Percentiles rank a stretch among this genome's conserved stretches.
These are phyloP conservation scores for Incumbomyces delicatus DNA, from an alignment of 2,329 filamentous ascomycete genomes.

Conservation along the genomic window DNA sequence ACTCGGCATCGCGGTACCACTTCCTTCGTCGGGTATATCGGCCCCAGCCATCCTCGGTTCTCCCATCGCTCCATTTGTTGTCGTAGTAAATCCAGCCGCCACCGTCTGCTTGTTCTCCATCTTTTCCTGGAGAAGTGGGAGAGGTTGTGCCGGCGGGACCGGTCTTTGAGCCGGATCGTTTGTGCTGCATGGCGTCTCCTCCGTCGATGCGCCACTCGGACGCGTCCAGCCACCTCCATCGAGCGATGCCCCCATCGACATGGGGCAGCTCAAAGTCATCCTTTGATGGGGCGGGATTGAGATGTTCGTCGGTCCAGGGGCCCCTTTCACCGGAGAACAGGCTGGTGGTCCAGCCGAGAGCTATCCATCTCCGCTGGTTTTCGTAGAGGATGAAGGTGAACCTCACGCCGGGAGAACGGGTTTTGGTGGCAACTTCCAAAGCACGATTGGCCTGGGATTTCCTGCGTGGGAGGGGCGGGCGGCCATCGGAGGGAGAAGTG, in stretches of 20 bases:
- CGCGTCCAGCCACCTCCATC: constrained; percentile 74
- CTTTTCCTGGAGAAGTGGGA: constrained; percentile 37
- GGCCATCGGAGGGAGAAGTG: constrained; percentile 25
- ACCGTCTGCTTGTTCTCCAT: constrained; percentile 38
- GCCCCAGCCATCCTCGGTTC: constrained; percentile 84
- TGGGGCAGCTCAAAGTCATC: constrained; percentile 62
- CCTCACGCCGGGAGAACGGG: constrained; percentile 55
- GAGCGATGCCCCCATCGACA: constrained; percentile 52
- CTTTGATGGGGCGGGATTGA: constrained; percentile 67
- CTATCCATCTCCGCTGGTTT: constrained; percentile 91
- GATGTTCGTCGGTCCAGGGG: constrained; percentile 92
- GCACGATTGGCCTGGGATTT: constrained; percentile 36
- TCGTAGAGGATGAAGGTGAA: constrained; percentile 97
- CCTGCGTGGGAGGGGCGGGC: background rate
- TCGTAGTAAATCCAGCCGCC: constrained; percentile 97
- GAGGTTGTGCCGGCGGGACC: constrained; percentile 19
- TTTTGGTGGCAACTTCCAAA: constrained; percentile 39
- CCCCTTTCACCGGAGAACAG: constrained; percentile 83
- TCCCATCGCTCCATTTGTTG: constrained; percentile 92
- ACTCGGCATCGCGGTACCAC: constrained; percentile 93
- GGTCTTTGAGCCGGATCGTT: constrained; percentile 25
- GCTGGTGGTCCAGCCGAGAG: constrained; percentile 86
- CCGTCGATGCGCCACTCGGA: constrained; percentile 84
- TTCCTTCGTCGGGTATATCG: constrained; percentile 87
- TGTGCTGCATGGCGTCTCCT: constrained; percentile 27